These are phyloP conservation scores for Kodamaea kaohsiungensis DNA, from an alignment of 805 yeast species.

Conservation along the genomic window DNA sequence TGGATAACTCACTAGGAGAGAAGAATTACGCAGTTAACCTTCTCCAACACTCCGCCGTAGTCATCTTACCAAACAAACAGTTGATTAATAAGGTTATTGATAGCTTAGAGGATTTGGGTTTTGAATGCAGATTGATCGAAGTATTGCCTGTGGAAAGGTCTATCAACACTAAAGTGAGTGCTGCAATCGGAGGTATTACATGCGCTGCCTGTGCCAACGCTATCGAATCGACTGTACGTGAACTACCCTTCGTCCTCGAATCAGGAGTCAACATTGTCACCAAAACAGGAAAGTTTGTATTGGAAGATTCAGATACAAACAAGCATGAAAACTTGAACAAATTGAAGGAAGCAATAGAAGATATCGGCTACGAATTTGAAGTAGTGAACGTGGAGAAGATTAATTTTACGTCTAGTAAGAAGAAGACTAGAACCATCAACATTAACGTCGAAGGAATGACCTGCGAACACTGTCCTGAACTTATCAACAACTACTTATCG, in stretches of 20 bases:
- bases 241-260: slow-evolving; percentile 53
- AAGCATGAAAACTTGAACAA: slow-evolving; percentile 27
- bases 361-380: slow-evolving; percentile 65
- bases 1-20: slow-evolving; percentile 12
- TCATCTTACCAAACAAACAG: slow-evolving; percentile 53
- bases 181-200: slow-evolving; percentile 71
- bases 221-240: slow-evolving; percentile 46
- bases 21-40: slow-evolving; percentile 50
- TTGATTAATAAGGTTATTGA: slow-evolving; percentile 34
- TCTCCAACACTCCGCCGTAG: slow-evolving; percentile 53
- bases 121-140: slow-evolving; percentile 54
- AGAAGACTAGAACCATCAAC: slow-evolving; percentile 55
- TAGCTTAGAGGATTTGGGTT: slow-evolving; percentile 33
- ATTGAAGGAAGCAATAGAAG: slow-evolving; percentile 56
- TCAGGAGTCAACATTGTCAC: slow-evolving; percentile 58
- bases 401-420: slow-evolving; percentile 48
- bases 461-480: slow-evolving; percentile 68
- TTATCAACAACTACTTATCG: slow-evolving; percentile 49
- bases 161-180: slow-evolving; percentile 51
- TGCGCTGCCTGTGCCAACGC: slow-evolving; percentile 72
- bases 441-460: slow-evolving; percentile 64
- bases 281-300: slow-evolving; percentile 62
- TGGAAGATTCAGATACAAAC: slow-evolving; percentile 39
- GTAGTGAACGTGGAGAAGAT: slow-evolving; percentile 44
- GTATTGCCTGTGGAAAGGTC: slow-evolving; percentile 57